These are phyloP conservation scores for Microglena sp. DNA, from an alignment of 139 green algal species.

Conservation along the genomic window DNA sequence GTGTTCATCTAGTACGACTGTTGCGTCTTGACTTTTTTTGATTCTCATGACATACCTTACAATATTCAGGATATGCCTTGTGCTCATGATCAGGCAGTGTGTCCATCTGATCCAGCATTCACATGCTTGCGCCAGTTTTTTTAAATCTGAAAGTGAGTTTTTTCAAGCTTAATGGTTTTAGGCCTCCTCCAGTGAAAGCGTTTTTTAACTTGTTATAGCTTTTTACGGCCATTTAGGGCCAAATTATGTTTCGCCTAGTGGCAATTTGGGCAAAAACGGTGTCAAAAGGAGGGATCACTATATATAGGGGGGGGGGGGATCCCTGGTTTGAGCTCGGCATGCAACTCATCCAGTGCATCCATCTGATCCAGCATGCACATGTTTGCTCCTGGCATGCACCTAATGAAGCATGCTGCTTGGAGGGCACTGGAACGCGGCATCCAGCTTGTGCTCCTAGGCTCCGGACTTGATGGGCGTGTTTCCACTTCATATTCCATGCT, in stretches of 20 bases:
- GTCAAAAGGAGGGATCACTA: no score
- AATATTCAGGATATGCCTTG: constrained; percentile 88
- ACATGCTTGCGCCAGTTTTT: not conserved
- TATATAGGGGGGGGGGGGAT: no score
- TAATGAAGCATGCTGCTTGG: constrained; percentile 87
- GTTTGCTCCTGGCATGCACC: constrained; percentile 95
- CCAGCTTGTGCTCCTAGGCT: constrained; percentile 97
- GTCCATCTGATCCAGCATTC: constrained; percentile 85
- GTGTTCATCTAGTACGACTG: constrained; percentile 97
- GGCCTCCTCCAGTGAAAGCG: no score
- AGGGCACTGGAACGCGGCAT: constrained; percentile 73
- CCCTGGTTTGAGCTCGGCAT: no score
- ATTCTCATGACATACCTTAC: constrained; percentile 3
- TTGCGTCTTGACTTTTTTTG: constrained; percentile 53
- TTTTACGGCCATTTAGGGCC: no score
- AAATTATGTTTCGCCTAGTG: no score
- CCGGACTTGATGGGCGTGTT: constrained; percentile 79
- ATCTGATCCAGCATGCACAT: no score
- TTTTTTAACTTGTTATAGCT: no score
- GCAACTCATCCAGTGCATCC: constrained; percentile 74
- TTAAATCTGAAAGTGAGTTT: not conserved
- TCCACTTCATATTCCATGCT: no score
- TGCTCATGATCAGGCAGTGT: not conserved
- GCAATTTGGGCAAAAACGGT: no score
- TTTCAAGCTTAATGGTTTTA: no score